Conservation (phyloP, 805 yeast species). For the Candida pseudofarinosa region DNA sequence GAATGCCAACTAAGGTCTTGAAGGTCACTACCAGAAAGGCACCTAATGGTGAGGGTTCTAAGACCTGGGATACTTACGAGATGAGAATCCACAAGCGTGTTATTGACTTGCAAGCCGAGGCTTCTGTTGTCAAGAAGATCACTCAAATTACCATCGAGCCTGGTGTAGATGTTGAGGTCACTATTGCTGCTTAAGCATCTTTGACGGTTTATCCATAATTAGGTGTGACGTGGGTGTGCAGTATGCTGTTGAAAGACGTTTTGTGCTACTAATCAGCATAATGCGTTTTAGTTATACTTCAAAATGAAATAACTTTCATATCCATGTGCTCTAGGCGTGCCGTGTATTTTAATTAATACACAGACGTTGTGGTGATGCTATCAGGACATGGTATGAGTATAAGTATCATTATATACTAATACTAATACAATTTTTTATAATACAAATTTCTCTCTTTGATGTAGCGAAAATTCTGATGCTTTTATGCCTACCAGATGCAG, state of each 20-base stretch:
- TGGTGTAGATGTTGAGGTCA: slow-evolving; percentile 97
- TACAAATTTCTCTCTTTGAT: too few relatives aligned
- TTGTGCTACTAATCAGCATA: too few relatives aligned
- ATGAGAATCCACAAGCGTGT: slow-evolving; percentile 99
- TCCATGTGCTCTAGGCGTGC: slow-evolving; percentile 60
- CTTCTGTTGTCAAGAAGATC: slow-evolving; percentile 87
- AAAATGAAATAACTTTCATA: slow-evolving; percentile 9
- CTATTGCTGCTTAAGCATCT: slow-evolving; percentile 72
- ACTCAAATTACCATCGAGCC: slow-evolving; percentile 98
- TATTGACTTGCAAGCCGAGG: slow-evolving; percentile 97
- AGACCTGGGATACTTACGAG: slow-evolving; percentile 99
- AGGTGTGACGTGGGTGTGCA: not conserved
- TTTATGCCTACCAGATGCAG: too few relatives aligned
- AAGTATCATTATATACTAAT: not conserved
- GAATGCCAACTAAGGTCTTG: slow-evolving; percentile 99
- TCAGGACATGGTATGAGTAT: slow-evolving; percentile 43
- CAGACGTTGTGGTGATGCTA: slow-evolving; percentile 62
- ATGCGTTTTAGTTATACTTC: not conserved
- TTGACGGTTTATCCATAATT: not conserved
- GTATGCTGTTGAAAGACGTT: not conserved
- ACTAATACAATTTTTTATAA: not conserved
- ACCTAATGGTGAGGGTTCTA: slow-evolving; percentile 99
- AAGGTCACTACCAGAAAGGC: slow-evolving; percentile 99
- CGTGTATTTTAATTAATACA: slow-evolving; percentile 42
- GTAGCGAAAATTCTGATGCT: too few relatives aligned